Evolutionary conservation across 2,329 filamentous ascomycete species (phyloP).

Genomic region (Magnaporthiopsis poae): DNA sequence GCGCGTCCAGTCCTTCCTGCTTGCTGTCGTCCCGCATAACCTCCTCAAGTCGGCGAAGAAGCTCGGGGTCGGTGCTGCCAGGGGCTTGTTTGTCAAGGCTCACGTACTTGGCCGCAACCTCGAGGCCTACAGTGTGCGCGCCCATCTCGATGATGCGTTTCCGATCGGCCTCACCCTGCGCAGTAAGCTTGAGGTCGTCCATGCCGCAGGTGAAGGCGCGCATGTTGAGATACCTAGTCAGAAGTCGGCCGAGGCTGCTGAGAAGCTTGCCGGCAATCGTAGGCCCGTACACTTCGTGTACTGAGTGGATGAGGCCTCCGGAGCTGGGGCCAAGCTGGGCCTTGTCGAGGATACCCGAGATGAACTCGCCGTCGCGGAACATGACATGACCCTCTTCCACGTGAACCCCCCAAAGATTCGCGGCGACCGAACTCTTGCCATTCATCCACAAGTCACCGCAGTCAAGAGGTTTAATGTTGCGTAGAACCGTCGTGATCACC

Average conservation of each 20-base stretch:
- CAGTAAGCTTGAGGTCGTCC: constrained; percentile 81
- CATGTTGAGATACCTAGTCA: constrained; percentile 87
- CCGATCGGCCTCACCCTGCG: constrained; percentile 63
- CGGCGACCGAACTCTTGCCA: constrained; percentile 67
- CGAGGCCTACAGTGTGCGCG: constrained; percentile 60
- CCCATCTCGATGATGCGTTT: constrained; percentile 53
- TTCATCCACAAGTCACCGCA: constrained; percentile 70
- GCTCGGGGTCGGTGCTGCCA: constrained; percentile 56
- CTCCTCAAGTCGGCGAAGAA: constrained; percentile 72
- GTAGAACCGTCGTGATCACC: constrained; percentile 80
- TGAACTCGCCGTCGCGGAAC: constrained; percentile 76
- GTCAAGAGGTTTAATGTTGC: constrained; percentile 74
- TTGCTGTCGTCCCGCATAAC: constrained; percentile 86
- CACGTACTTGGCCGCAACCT: constrained; percentile 80
- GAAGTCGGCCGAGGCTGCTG: constrained; percentile 75
- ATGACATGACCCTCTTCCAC: constrained; percentile 72
- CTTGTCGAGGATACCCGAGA: constrained; percentile 90
- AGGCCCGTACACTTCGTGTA: constrained; percentile 89
- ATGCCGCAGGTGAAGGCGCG: constrained; percentile 94
- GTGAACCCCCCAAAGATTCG: constrained; percentile 67
- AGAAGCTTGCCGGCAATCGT: constrained; percentile 76
- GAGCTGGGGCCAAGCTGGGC: constrained; percentile 80
- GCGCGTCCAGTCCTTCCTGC: constrained; percentile 77
- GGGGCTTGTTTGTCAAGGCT: constrained; percentile 59
- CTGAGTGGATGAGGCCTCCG: constrained; percentile 79